phyloP scores from a whole-genome alignment of 2,329 filamentous ascomycete genomes.

The Paramyrothecium roridum region DNA sequence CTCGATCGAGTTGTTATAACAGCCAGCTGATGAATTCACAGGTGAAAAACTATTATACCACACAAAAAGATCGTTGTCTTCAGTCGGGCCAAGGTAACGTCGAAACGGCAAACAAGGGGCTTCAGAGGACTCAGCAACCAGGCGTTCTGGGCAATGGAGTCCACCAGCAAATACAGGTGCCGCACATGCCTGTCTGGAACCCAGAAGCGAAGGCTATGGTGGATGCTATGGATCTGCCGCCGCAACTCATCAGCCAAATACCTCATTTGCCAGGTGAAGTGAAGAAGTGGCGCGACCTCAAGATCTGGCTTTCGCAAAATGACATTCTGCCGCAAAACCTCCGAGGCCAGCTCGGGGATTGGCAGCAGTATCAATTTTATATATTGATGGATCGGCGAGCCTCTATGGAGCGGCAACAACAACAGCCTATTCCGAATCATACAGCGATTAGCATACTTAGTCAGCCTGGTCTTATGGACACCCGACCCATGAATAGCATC shows the following conservation, averaged over 20 bases:
- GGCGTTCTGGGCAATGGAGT: constrained; percentile 19
- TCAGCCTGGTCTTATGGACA: no score
- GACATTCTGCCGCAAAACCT: constrained; percentile 25
- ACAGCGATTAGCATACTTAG: no score
- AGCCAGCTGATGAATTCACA: no score
- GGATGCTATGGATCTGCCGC: constrained; percentile 46
- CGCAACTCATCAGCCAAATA: constrained; percentile 25
- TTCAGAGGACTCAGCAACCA: constrained; percentile 25
- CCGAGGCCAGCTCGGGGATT: constrained; percentile 25
- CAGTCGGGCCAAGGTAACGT: no score
- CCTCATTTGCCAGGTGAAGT: constrained; percentile 34
- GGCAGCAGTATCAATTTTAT: constrained; percentile 40
- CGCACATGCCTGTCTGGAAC: constrained; percentile 19
- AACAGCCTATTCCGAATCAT: no score
- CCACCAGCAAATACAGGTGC: constrained; percentile 22
- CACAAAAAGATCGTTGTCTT: no score
- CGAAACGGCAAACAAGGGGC: no score
- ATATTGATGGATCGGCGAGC: no score
- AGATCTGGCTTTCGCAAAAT: constrained; percentile 36
- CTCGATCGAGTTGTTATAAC: no score
- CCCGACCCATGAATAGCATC: no score
- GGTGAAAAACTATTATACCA: no score
- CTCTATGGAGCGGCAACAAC: no score
- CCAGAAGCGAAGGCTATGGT: constrained; percentile 36
- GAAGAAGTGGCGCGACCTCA: constrained; percentile 48